phyloP scores from a whole-genome alignment of 192 early-diverging fungal species.

The Coemansia sp. region DNA sequence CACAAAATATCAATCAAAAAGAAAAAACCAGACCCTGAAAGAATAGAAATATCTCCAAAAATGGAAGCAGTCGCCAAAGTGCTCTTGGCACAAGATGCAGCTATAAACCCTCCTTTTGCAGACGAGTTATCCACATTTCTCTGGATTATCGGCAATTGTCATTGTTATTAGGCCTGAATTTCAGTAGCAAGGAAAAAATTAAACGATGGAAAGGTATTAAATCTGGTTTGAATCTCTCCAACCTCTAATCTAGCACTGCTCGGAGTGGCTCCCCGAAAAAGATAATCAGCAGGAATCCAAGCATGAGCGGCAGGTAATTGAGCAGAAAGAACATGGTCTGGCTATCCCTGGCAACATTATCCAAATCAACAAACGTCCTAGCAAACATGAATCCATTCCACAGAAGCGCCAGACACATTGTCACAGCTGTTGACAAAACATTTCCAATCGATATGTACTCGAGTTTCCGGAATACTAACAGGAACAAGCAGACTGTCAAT shows the following conservation, averaged over 20 bases:
- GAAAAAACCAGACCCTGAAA: too few relatives aligned
- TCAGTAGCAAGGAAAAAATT: too few relatives aligned
- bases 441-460: not conserved
- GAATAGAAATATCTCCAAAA: too few relatives aligned
- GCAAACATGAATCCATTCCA: conserved; percentile 36
- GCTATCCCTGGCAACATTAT: conserved; percentile 13
- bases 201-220: too few relatives aligned
- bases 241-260: not conserved
- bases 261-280: conserved; percentile 15
- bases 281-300: conserved; percentile 1
- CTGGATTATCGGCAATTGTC: too few relatives aligned
- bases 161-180: too few relatives aligned
- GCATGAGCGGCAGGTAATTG: conserved; percentile 12
- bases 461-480: not conserved
- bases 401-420: conserved; percentile 12
- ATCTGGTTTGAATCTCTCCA: too few relatives aligned
- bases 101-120: too few relatives aligned
- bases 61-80: too few relatives aligned
- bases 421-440: not conserved
- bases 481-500: not conserved
- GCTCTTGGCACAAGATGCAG: too few relatives aligned
- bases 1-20: too few relatives aligned
- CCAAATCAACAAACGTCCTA: conserved; percentile 20
- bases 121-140: too few relatives aligned
- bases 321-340: conserved; percentile 21